Base-by-base conservation (phyloP, 2,329 filamentous ascomycete species). In the Cladosporium austrohemisphaericum region DNA sequence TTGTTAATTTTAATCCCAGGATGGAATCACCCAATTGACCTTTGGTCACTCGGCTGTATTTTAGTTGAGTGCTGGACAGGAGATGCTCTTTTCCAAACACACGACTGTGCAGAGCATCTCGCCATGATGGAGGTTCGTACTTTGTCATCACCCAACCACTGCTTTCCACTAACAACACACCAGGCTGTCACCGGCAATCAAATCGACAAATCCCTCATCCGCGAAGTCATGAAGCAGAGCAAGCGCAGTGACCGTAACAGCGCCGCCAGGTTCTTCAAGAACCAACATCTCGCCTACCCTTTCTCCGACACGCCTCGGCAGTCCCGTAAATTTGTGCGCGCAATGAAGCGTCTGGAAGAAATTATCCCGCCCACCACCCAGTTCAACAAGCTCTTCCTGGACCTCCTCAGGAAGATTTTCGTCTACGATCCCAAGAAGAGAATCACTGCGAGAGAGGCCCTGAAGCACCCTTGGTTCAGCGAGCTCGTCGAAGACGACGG, bases 11-110 rank as follows among this genome's bases (percentile, higher is more conserved):
- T 16, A 3, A 14, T 28, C 10, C 3, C 47, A 64, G 61, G 81
- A 14, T 85, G 81, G 81, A 83, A 79, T 57, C 84, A 80, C 60
- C 80, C 81, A 9, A 84, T 82, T 60, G 81, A 85, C 58, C 81
- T 85, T 47, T 85, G 81, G 81, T 84, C 81, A 63, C 83, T 85
- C 49, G 81, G 81, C 18, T 85, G 81, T 57, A 85, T 85, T 49
- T 67, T 85, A 9, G 81, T 85, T 25, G 81, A 85, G 56, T 85
- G 84, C 63, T 84, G 81, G 68, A 85, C 81, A 0, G 81, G 81
- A 8, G 81, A 85, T 64, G 81, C 81, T 35, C 69, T 85, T 2
- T 85, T 85, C 68, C 81, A 85, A 62, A 84, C 81, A 1, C 81
- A 84, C 61, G 81, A 85, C 65, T 84, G 84, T 55, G 73, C 83